phyloP scores from a whole-genome alignment of 1,139 yeast genomes.

The Insectozyma bohioensis region DNA sequence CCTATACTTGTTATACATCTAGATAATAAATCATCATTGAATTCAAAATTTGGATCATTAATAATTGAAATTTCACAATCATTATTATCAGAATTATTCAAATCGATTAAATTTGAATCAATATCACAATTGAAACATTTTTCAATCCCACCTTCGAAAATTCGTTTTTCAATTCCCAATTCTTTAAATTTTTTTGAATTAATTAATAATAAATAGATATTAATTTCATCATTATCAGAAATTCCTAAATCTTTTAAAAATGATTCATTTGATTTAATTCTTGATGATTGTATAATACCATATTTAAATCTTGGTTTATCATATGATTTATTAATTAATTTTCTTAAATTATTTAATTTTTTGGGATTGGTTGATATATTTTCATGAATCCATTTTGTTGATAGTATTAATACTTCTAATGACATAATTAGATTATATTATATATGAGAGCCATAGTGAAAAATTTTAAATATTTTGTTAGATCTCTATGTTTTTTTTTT shows the following conservation, averaged over 20 bases:
- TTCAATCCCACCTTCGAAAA: constrained; percentile 21
- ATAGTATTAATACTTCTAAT: constrained; percentile 24
- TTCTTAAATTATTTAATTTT: constrained; percentile 18
- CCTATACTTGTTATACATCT: constrained; percentile 48
- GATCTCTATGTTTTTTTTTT: too few species aligned
- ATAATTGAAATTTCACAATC: constrained; percentile 13
- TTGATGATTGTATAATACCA: constrained; percentile 38
- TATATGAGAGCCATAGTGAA: too few species aligned
- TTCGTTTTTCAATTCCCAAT: constrained; percentile 17
- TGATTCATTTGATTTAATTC: constrained; percentile 34
- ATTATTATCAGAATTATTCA: too few species aligned
- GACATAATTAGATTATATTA: too few species aligned
- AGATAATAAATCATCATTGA: constrained; percentile 18
- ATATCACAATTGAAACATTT: constrained; percentile 31
- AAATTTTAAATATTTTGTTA: too few species aligned
- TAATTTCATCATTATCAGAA: constrained; percentile 19
- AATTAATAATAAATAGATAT: constrained; percentile 30
- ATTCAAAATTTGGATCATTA: constrained; percentile 19
- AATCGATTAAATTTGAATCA: constrained; percentile 19
- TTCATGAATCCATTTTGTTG: constrained; percentile 23
- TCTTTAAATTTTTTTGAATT: constrained; percentile 19
- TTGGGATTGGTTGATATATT: constrained; percentile 8
- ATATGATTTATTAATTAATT: constrained; percentile 49
- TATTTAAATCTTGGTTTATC: constrained; percentile 44
- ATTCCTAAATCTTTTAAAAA: constrained; percentile 30